Base-by-base conservation (phyloP, 2,329 filamentous ascomycete genomes). In the Colletotrichum spaethianum region DNA sequence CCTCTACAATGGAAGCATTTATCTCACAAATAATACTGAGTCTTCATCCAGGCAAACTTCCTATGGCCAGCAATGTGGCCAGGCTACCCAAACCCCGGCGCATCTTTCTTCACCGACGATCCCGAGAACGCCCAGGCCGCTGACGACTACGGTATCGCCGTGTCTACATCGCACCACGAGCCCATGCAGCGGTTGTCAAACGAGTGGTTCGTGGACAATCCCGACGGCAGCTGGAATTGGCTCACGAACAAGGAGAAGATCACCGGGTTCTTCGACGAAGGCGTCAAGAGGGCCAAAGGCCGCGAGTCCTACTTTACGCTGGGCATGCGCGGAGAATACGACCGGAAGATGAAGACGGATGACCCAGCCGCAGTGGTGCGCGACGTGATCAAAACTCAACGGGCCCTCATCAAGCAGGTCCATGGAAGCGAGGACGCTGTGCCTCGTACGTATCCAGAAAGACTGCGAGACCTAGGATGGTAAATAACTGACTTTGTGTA, bases 11-110 rank as follows among this genome's bases (percentile, higher is more conserved):
- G 33, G 3, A 23, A 16, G n/a, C 2, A 48, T 20, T 6, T 16
- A 6, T 57, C 7, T 14, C 20, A 26, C 9, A n/a, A 23, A 36
- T 38, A 23, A 36, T 38, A 26, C 72, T 63, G 2, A 66, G 33
- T 36, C 12, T 4, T 44, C 60, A 31, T 28, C 14, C n/a, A 84
- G 73, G 89, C 89, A 2, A 93, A 93, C 77, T 92, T 91, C 74
- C 81, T 93, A 64, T 93, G 91, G 91, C 91, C 90, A 0, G 90
- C 91, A 0, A 90, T 90, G 86, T 93, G 91, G 89, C 86, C 87
- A 7, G 83, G 81, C 16, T 84, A 83, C 46, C 84, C 84, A 1
- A 81, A 82, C 4, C 85, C 84, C 0, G 84, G 84, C 11, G 86
- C 86, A 44, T 89, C 88, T 74, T 92, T 93, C 80, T 89, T 90